Evolutionary conservation across 179 eudicot species (phyloP).

Genomic region (Nepenthes alata): DNA sequence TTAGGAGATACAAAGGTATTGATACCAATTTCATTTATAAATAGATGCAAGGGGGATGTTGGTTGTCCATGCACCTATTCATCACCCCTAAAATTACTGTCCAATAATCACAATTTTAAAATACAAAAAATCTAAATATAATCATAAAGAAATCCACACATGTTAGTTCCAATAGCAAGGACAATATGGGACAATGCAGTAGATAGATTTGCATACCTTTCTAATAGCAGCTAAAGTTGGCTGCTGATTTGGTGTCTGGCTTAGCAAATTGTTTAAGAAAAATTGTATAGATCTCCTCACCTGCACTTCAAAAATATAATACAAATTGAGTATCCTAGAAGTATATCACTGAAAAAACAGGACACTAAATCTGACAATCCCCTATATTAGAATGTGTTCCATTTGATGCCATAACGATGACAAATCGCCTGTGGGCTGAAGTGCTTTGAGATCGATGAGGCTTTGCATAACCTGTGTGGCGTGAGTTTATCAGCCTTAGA

Average conservation of each 20-base stretch:
- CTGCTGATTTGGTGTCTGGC: constrained; percentile 85
- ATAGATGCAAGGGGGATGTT: too few species aligned
- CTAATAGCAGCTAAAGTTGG: constrained; percentile 92
- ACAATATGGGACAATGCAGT: too few species aligned
- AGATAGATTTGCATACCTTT: constrained; percentile 45
- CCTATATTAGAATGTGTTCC: not conserved
- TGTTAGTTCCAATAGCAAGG: too few species aligned
- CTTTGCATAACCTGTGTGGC: constrained; percentile 57
- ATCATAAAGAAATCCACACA: too few species aligned
- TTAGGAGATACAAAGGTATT: too few species aligned
- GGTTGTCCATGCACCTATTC: too few species aligned
- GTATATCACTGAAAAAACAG: not conserved
- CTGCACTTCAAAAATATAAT: constrained; percentile 21
- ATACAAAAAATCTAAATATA: too few species aligned
- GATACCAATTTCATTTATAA: too few species aligned
- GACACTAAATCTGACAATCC: not conserved
- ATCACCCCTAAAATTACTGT: too few species aligned
- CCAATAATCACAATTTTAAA: too few species aligned
- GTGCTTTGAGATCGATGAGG: constrained; percentile 92
- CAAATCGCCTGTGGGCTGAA: constrained; percentile 95
- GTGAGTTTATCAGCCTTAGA: constrained; percentile 9
- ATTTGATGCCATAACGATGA: constrained; percentile 52
- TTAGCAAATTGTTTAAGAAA: constrained; percentile 81
- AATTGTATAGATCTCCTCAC: constrained; percentile 89
- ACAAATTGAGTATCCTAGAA: not conserved